Percentiles rank a stretch among this genome's conserved stretches.
Conservation (phyloP, 345 rosid species). For the Orychophragmus violaceus region DNA sequence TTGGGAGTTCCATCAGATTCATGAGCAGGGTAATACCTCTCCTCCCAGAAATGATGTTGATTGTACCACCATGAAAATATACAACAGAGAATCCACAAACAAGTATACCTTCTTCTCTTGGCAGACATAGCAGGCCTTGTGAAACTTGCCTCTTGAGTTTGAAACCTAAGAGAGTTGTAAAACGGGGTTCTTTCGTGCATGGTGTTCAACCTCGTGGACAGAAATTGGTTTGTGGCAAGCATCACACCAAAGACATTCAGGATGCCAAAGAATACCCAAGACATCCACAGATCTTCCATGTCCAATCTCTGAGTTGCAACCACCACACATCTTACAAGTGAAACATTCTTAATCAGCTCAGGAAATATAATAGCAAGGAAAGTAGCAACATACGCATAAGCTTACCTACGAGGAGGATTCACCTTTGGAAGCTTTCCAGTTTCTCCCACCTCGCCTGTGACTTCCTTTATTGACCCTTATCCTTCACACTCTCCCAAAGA, state of each 20-base stretch:
- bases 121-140: slow-evolving; percentile 26
- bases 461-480: background rate
- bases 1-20: slow-evolving; percentile 61
- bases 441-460: background rate
- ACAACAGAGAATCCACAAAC: background rate
- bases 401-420: slow-evolving; percentile 22
- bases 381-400: background rate
- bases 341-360: background rate
- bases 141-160: slow-evolving; percentile 28
- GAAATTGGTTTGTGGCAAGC: slow-evolving; percentile 56
- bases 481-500: slow-evolving; percentile 10
- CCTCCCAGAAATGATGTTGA: slow-evolving; percentile 49
- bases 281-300: slow-evolving; percentile 56
- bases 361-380: background rate
- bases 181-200: background rate
- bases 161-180: slow-evolving; percentile 29
- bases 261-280: slow-evolving; percentile 67
- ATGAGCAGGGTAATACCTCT: slow-evolving; percentile 66
- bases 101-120: background rate
- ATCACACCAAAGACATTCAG: slow-evolving; percentile 57
- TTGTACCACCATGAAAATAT: slow-evolving; percentile 5
- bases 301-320: slow-evolving; percentile 56
- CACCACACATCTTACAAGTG: slow-evolving; percentile 51
- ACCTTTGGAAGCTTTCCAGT: background rate
- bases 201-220: slow-evolving; percentile 43